Base-by-base conservation (phyloP, 2,329 filamentous ascomycete species). In the Endoconidiophora laricicola region DNA sequence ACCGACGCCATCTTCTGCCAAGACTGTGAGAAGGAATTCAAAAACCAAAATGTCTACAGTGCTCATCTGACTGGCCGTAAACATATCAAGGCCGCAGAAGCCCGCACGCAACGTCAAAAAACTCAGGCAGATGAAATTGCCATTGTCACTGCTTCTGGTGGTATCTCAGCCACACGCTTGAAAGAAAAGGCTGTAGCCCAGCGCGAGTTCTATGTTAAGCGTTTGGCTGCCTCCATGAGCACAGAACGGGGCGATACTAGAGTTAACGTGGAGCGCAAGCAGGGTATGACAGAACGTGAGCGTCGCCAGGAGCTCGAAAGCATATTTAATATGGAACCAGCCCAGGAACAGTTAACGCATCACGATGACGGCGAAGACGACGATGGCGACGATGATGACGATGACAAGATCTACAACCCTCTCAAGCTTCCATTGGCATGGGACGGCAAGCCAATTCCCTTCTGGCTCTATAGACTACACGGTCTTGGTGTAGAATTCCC, bases 381-480 rank as follows among this genome's bases (percentile, higher is more conserved):
- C 0, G 84, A 82, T 1, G 29, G 29, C 12, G 29, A 33, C 12
- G 78, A 80, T 2, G 80, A 86, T 12, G 83, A 79, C 38, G 85
- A 90, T 41, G 87, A 94, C 56, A 88, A 81, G 61, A 84, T 96
- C 53, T 95, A 96, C 71, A 98, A 98, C 63, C 91, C 91, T 0
- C 74, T 98, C 56, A 98, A 98, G 62, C 73, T 98, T 2, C 91
- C 91, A 0, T 73, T 98, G 6, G 90, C 86, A 2, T 98, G 93
- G 93, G 91, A 98, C 57, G 91, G 93, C 58, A 98, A 98, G 62
- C 91, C 93, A 0, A 98, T 98, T 58, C 91, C 93, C 0, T 98
- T 91, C 70, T 98, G 91, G 91, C 74, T 98, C 14, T 98, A 96
- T 72, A 91, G 95, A 58, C 73, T 98, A 14, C 91, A 98, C 61